Conservation (phyloP, 2,329 filamentous ascomycete species). For the Myriangium duriaei region DNA sequence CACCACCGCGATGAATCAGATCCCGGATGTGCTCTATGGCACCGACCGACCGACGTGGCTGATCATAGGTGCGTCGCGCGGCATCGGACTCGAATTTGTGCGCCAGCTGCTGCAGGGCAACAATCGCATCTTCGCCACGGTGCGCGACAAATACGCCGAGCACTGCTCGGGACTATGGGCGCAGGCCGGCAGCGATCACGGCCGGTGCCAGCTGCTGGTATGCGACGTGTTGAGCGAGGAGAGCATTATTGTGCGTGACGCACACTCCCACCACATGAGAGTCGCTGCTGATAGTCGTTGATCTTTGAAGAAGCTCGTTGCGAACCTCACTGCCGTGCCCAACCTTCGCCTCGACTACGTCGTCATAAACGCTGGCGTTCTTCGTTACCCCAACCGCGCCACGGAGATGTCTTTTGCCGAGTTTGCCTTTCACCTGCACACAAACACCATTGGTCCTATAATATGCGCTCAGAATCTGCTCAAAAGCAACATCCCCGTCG, state of each 20-base stretch:
- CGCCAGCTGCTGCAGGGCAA: constrained; percentile 35
- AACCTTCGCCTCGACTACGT: constrained; percentile 39
- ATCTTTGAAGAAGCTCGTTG: constrained; percentile 36
- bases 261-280: no score
- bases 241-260: constrained; percentile 36
- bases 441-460: constrained; percentile 48
- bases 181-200: constrained; percentile 31
- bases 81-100: constrained; percentile 42
- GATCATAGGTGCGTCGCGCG: constrained; percentile 35
- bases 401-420: constrained; percentile 36
- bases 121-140: constrained; percentile 40
- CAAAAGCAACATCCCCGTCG: constrained; percentile 33
- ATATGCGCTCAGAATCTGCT: constrained; percentile 42
- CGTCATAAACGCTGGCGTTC: constrained; percentile 44
- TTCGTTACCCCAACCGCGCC: constrained; percentile 39
- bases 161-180: constrained; percentile 30
- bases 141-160: constrained; percentile 30
- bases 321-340: constrained; percentile 27
- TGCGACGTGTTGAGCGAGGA: constrained; percentile 43
- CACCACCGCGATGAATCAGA: constrained; percentile 26
- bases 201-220: constrained; percentile 34
- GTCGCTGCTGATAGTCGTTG: no score
- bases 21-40: constrained; percentile 30
- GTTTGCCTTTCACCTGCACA: constrained; percentile 43
- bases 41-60: constrained; percentile 32